Evolutionary conservation across 345 rosid genomes (phyloP), one percentile per base, ranked within the genome.

Genomic region (Syzygium aromaticum): DNA sequence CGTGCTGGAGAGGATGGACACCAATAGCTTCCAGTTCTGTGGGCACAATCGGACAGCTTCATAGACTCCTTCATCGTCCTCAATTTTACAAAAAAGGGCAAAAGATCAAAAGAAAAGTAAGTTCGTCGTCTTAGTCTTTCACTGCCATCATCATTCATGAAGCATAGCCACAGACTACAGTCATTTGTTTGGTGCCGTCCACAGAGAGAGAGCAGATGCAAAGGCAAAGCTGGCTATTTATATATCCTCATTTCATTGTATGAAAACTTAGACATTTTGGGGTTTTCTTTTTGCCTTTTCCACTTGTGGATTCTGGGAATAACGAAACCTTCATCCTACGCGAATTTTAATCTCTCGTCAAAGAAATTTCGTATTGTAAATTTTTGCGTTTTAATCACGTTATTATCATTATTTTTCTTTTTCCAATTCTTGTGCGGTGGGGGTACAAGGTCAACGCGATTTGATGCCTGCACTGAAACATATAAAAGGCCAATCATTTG

Each of bases 1-100:
- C 91, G 92, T 95, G 88, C 86, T 98, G 84, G 99, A 96, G 89
- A 95, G 90, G 85, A 93, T 94, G 96, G 96, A 94, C 77, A 94
- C 93, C 84, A 92, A 89, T 64, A 93, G 91, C 89, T 91, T 87
- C 87, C 91, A 92, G 51, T 95, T 91, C 91, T 95, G 98, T 78
- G 91, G 90, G 77, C 64, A 52, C 23, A 87, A 90, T 33, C 53
- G 46, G 23, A 38, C 90, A 9, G 84, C 90, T 21, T 53, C 61
- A 27, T 54, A 84, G 49, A 84, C 59, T 51, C 28, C 85, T 28
- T 84, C 59, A 52, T 16, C 85, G 54, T 84, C 85, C 54, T 84
- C 21, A 84, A 51, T 54, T 67, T 67, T 30, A 33, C 21, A 64
- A 64, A 64, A 63, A 63, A 27, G 33, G 73, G 33, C 73, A n/a